Evolutionary conservation across 768 basidiomycete species (phyloP).

Genomic region (Lentinula edodes): DNA sequence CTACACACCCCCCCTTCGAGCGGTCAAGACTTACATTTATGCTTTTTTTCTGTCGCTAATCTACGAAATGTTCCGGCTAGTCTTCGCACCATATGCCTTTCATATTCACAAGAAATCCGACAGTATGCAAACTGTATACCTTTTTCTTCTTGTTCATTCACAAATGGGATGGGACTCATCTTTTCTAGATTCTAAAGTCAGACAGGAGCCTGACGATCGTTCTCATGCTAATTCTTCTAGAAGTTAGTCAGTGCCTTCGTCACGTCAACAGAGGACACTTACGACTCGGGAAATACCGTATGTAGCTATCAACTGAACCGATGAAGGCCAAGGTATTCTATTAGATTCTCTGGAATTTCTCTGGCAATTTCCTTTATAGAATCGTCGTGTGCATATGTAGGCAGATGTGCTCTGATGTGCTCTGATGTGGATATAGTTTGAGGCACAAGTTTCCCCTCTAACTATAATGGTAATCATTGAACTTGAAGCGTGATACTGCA

Average conservation of each 20-base stretch:
- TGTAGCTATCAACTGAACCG: neutral
- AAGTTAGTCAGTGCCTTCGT: neutral
- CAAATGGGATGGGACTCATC: neutral
- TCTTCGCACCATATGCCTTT: neutral
- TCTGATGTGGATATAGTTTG: neutral
- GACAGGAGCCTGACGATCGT: neutral
- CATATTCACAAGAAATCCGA: neutral
- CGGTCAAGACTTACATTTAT: neutral
- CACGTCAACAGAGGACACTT: neutral
- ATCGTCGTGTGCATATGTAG: neutral
- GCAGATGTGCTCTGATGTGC: neutral
- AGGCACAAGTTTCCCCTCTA: neutral
- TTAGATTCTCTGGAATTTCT: neutral
- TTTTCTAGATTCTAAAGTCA: neutral
- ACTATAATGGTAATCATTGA: neutral
- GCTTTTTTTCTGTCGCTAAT: neutral
- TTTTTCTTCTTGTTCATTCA: neutral
- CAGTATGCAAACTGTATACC: neutral
- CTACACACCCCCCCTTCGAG: neutral
- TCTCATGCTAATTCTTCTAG: neutral
- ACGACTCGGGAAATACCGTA: conserved; percentile 1
- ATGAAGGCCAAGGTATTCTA: neutral
- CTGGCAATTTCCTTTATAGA: neutral
- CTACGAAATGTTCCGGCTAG: neutral
- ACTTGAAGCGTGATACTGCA: neutral